These are phyloP conservation scores for Pestalotiopsis sp. DNA, from an alignment of 2,329 filamentous ascomycete genomes.

Conservation along the genomic window DNA sequence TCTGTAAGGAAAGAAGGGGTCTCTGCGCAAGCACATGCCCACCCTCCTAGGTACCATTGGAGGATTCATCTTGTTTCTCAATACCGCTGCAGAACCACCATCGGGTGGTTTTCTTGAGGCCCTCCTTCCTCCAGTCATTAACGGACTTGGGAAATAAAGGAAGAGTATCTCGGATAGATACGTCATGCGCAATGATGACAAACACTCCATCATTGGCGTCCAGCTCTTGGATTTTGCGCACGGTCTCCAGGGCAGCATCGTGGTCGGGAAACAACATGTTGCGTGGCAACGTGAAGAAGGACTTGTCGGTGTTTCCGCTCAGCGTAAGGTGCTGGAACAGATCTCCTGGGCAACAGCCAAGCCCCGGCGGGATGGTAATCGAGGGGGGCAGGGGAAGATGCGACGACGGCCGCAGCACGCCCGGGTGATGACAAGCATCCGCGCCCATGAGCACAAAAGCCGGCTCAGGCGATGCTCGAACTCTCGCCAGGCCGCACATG, in stretches of 20 bases:
- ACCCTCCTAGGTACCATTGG: neutral
- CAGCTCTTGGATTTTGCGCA: constrained; percentile 17
- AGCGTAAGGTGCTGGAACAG: neutral
- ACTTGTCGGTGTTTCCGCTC: neutral
- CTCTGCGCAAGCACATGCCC: neutral
- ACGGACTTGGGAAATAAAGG: constrained; percentile 23
- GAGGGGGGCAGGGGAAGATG: constrained; percentile 33
- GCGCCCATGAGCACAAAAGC: constrained; percentile 44
- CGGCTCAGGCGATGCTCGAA: constrained; percentile 8
- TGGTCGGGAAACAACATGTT: neutral
- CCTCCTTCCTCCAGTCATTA: constrained; percentile 24
- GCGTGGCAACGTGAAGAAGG: neutral
- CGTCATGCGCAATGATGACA: constrained; percentile 26
- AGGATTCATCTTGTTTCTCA: neutral
- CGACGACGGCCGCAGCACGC: constrained; percentile 36
- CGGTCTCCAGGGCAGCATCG: neutral
- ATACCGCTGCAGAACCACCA: neutral
- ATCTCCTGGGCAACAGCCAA: neutral
- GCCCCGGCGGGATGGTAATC: neutral
- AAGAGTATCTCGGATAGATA: constrained; percentile 18
- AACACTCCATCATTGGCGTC: constrained; percentile 26
- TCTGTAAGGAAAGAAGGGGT: neutral
- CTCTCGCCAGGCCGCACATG: constrained; percentile 39
- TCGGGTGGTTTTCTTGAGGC: neutral
- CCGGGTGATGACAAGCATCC: constrained; percentile 44